These are phyloP conservation scores for Globisporangium polare DNA, from an alignment of 352 stramenopile genomes.

Conservation along the genomic window DNA sequence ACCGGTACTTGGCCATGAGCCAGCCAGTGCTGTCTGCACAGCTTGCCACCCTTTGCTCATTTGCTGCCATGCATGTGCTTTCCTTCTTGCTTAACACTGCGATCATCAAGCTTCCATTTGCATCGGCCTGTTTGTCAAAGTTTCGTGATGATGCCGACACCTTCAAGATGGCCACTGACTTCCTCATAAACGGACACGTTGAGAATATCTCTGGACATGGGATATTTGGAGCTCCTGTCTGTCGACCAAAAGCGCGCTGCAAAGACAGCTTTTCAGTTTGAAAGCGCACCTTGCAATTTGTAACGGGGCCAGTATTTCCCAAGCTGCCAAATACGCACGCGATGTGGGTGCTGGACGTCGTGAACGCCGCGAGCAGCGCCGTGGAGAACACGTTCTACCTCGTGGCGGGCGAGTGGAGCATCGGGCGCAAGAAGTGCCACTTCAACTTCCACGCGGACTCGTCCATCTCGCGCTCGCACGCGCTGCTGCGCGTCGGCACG, in stretches of 20 bases:
- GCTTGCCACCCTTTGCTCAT: neutral
- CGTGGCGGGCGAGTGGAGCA: constrained; percentile 76
- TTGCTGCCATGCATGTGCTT: neutral
- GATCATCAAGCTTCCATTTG: neutral
- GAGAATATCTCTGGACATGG: too few relatives aligned
- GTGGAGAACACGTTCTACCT: constrained; percentile 74
- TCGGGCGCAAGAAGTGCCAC: constrained; percentile 80
- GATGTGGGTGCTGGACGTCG: constrained; percentile 85
- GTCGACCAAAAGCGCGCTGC: too few relatives aligned
- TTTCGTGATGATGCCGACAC: neutral
- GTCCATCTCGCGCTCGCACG: constrained; percentile 82
- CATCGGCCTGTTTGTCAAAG: neutral
- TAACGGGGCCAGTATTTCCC: too few relatives aligned
- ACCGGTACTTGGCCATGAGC: neutral
- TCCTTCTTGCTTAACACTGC: neutral
- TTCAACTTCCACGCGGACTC: constrained; percentile 81
- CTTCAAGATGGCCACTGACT: neutral
- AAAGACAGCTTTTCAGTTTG: too few relatives aligned
- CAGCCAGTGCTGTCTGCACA: neutral
- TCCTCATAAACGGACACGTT: too few relatives aligned
- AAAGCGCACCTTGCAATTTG: too few relatives aligned
- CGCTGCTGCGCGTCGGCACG: constrained; percentile 66
- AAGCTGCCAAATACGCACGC: neutral
- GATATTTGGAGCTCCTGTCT: too few relatives aligned
- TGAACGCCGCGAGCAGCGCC: constrained; percentile 30